Evolutionary conservation across 176 grass and related monocot species (phyloP).

Genomic region (Urochloa ruziziensis): DNA sequence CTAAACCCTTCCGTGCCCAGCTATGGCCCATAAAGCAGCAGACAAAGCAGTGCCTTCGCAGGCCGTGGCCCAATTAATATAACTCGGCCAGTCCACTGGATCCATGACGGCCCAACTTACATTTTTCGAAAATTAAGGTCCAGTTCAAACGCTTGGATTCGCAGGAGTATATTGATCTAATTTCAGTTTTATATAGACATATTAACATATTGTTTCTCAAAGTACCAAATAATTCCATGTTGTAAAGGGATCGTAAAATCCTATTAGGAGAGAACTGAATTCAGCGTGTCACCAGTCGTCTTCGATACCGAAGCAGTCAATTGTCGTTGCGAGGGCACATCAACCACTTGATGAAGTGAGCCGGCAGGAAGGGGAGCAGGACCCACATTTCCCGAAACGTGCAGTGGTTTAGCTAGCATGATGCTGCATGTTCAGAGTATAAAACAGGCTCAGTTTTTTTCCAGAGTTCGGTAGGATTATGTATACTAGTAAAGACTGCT

Average conservation of each 20-base stretch:
- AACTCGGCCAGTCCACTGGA: neutral
- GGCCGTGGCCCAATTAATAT: neutral
- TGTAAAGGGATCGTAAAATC: too few species aligned
- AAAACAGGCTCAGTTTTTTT: neutral
- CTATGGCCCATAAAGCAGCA: neutral
- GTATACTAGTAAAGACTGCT: neutral
- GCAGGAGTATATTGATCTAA: too few species aligned
- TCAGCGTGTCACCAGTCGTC: neutral
- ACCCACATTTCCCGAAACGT: neutral
- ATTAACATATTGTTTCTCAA: too few species aligned
- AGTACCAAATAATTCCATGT: too few species aligned
- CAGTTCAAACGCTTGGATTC: too few species aligned
- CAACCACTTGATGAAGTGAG: neutral
- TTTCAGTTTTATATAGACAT: too few species aligned
- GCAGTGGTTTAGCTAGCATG: neutral
- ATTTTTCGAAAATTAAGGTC: too few species aligned
- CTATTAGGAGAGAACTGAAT: neutral
- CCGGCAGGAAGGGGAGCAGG: neutral
- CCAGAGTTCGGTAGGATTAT: neutral
- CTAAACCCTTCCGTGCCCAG: neutral
- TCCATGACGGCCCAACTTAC: neutral
- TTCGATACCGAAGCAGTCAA: neutral
- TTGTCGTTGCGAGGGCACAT: constrained; percentile 8
- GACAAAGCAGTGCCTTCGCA: too few species aligned
- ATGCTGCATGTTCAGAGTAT: neutral